Base-by-base conservation (phyloP, 345 rosid species). In the Eutrema japonicum region DNA sequence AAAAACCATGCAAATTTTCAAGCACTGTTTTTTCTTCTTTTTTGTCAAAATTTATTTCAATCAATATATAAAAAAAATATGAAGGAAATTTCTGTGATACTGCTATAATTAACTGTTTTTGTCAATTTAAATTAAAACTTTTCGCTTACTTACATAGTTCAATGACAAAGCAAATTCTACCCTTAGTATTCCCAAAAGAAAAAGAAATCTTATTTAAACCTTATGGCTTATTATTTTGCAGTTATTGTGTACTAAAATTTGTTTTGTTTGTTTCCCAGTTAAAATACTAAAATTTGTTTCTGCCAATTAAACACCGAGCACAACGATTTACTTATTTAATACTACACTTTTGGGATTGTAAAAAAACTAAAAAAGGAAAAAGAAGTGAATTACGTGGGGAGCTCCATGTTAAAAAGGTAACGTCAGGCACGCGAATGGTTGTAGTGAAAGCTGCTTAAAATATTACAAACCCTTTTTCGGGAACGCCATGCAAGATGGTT, bases 371-470 rank as follows among this genome's bases (percentile, higher is more conserved):
- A 30, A 74, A 49, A 43, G 54, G 48, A 29, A 60, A 61, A 54
- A 52, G 13, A 56, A 37, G 22, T 4, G 26, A 46, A 55, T 27
- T 1, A 54, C 52, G 48, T 54, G 70, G 53, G 53, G 70, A 68
- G 36, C 51, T 68, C 69, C 56, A 59, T 67, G 79, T 61, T 51
- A 16, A 68, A 75, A 75, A 75, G 64, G 64, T 60, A 60, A 60
- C 48, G 56, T 68, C 72, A 75, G 64, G 73, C 79, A 75, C 50
- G 79, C 79, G 57, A 73, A 68, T 68, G 41, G 46, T 27, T 41
- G 4, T 48, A 57, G 54, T 74, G 68, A 75, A 75, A 75, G 78
- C 78, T 75, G 78, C 63, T 32, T 42, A 3, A 35, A 55, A 56
- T 56, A 18, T 32, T 16, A 38, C 65, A 16, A 37, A 13, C 40